Base-by-base conservation (phyloP, 371 early-diverging fungal genomes). In the Mucor circinelloides region DNA sequence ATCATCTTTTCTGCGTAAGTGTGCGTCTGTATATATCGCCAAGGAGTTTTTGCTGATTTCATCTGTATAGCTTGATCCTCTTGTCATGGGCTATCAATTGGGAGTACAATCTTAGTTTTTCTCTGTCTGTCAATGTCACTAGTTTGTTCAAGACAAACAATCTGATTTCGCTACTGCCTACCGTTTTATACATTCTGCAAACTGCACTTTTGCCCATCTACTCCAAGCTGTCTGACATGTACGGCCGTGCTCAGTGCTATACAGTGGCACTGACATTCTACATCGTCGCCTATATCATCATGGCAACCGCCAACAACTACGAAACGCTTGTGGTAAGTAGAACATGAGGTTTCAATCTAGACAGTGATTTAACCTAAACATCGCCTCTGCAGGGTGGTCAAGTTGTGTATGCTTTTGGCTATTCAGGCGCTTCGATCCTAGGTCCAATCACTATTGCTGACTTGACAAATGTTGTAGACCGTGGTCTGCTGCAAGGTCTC, bases 391-490 rank as follows among this genome's bases (percentile, higher is more conserved):
- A 50, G 73, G 73, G 73, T 19, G 73, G 69, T 40, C 69, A 73
- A 69, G 58, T 73, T 38, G 48, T 80, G 12, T 73, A 78, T 54
- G 68, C 78, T 27, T 76, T 80, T 65, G 81, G 81, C 23, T 73
- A 70, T 40, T 57, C 75, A 32, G 81, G 78, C 40, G 64, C 59
- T n/a, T 66, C 63, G 27, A 74, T 77, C 36, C 64, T 80, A 10
- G 73, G 73, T 1, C 78, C 74, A 12, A 76, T 80, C 34, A 62
- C 78, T 12, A 73, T 75, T 66, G 81, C 73, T 48, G 81, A 80
- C 66, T 66, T 80, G 57, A 80, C 81, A 2, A 63, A 60, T 40
- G 70, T 74, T 12, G 67, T 71, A 13, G 70, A 78, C 36, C 76
- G 81, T 63, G 78, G 78, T 48, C 58, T 80, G 8, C 71, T 73